These are phyloP conservation scores for Rhododendron vialii DNA, from an alignment of 148 eudicot genomes.

Conservation along the genomic window DNA sequence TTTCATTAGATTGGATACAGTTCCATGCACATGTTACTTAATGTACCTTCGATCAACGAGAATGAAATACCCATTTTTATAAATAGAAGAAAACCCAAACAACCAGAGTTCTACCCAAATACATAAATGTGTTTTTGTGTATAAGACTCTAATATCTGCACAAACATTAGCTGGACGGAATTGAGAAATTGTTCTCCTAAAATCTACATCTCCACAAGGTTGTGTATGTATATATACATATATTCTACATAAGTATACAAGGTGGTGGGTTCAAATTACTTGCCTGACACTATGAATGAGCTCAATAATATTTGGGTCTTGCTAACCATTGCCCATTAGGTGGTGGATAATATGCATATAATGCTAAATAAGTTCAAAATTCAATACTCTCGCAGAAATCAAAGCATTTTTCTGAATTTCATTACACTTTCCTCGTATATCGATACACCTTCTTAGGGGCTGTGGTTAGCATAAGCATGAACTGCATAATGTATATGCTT, in stretches of 20 bases:
- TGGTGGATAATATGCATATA: too few species aligned
- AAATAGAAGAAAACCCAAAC: background rate
- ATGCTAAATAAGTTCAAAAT: too few species aligned
- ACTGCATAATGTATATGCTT: background rate
- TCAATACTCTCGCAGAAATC: background rate
- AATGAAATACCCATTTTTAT: background rate
- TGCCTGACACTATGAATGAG: background rate
- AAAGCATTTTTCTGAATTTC: background rate
- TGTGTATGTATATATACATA: background rate
- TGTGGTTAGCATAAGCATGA: too few species aligned
- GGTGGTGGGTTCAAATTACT: background rate
- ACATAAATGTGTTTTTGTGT: background rate
- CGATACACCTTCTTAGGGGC: background rate
- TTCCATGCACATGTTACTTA: background rate
- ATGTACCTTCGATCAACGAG: background rate
- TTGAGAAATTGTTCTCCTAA: background rate
- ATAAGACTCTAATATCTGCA: background rate
- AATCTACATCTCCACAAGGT: background rate
- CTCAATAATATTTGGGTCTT: background rate
- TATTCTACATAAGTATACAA: background rate
- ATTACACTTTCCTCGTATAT: background rate
- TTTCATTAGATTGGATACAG: background rate
- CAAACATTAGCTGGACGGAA: background rate
- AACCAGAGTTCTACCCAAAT: background rate
- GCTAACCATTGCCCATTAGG: too few species aligned